Base-by-base conservation (phyloP, 73 alveolate genomes). In the Symbiodinium natans region DNA sequence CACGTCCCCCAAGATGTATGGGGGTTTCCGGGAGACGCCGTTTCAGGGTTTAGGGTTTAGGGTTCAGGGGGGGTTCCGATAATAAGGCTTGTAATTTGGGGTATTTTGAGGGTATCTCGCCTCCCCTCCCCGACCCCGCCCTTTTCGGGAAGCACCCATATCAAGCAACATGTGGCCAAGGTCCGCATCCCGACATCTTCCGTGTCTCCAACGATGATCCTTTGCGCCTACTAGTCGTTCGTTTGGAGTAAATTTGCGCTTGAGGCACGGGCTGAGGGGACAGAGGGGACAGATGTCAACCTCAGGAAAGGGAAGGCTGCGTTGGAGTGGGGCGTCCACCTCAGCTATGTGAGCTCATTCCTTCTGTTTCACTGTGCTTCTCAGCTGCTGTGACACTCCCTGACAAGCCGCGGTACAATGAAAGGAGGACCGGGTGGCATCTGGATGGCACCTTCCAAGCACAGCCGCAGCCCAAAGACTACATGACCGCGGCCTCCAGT, bases 131-230 rank as follows among this genome's bases (percentile, higher is more conserved):
- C 29, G 23, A 10, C 63, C 63, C 23, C 63, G n/a, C n/a, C n/a
- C n/a, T n/a, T n/a, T n/a, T n/a, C n/a, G n/a, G n/a, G n/a, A n/a
- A n/a, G n/a, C n/a, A n/a, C n/a, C n/a, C n/a, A n/a, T n/a, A n/a
- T n/a, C n/a, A n/a, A n/a, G n/a, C n/a, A n/a, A n/a, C n/a, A 33
- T 36, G 40, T 13, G 1, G 80, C 68, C n/a, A 2, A 90, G 97
- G 97, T 56, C 98, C 98, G 34, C 98, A 92, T 52, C 98, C 98
- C 5, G 98, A 92, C 71, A 92, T 92, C 56, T 92, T 92, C 41
- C 82, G 98, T 40, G 98, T 92, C 5, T 92, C 98, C 92, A 92
- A 92, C 52, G 98, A 92, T 68, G 95, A 82, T 39, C 23, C 95
- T 89, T 29, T 42, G 94, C 41, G 39, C 11, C 5, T 33, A n/a